A percentile compares a stretch with the other conserved stretches of the same genome.
These are phyloP conservation scores for Zarea fungicola DNA, from an alignment of 2,329 filamentous ascomycete species.

Conservation along the genomic window DNA sequence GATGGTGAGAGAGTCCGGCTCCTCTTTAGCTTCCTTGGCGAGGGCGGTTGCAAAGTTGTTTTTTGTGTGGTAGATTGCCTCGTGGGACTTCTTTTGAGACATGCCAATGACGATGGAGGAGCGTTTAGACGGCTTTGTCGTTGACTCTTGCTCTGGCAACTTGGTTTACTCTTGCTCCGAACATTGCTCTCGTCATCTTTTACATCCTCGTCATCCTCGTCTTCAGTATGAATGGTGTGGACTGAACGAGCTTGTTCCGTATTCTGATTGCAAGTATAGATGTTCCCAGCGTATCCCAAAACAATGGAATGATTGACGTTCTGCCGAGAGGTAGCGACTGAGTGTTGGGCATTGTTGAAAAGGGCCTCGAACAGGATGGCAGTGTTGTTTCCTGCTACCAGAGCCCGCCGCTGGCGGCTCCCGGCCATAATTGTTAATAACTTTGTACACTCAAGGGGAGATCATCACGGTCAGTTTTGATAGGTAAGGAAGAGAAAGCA, in stretches of 20 bases:
- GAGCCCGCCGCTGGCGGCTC: not conserved
- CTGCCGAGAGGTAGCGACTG: not conserved
- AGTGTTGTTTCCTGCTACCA: not conserved
- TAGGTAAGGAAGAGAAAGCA: not conserved
- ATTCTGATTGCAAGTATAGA: not conserved
- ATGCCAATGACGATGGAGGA: not conserved
- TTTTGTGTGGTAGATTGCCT: not conserved
- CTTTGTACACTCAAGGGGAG: constrained; percentile 1
- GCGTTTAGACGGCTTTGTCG: not conserved
- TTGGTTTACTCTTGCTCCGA: not conserved
- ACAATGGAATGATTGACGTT: not conserved
- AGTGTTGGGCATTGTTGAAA: not conserved
- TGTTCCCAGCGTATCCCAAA: constrained; percentile 1
- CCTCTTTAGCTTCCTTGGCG: constrained; percentile 3
- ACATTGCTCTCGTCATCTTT: not conserved
- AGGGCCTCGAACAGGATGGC: constrained; percentile 5
- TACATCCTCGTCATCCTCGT: not conserved
- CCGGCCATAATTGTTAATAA: constrained; percentile 9
- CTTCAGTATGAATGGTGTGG: constrained; percentile 11
- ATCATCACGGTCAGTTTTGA: not conserved
- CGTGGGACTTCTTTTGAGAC: not conserved
- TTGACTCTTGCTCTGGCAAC: not conserved
- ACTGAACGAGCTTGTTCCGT: constrained; percentile 1
- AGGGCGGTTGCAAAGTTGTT: not conserved
- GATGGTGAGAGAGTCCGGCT: constrained; percentile 5